A percentile compares a stretch with the other conserved stretches of the same genome.
These are phyloP conservation scores for Salix caprea DNA, from an alignment of 345 rosid species.

Conservation along the genomic window DNA sequence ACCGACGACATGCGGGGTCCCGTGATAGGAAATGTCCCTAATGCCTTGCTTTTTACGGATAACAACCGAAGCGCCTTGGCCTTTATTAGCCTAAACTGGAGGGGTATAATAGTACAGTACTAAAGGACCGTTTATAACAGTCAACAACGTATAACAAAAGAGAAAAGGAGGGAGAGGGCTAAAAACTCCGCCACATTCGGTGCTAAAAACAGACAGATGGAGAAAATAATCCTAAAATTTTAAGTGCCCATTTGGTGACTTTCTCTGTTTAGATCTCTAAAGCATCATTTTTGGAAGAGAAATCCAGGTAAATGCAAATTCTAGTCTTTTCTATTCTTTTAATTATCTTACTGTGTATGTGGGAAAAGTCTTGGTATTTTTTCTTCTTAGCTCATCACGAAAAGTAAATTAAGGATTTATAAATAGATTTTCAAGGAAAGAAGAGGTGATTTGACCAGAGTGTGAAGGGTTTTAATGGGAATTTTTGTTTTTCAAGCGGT, in stretches of 20 bases:
- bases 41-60: background rate
- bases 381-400: background rate
- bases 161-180: too few relatives aligned
- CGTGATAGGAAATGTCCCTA: background rate
- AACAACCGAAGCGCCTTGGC: background rate
- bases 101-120: background rate
- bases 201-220: background rate
- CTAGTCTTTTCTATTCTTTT: background rate
- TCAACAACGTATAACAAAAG: background rate
- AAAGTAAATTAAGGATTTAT: background rate
- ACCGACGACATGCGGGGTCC: background rate
- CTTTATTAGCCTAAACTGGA: background rate
- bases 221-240: background rate
- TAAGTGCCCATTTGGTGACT: background rate
- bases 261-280: background rate
- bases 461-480: background rate
- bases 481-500: background rate
- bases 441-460: background rate
- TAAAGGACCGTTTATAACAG: background rate
- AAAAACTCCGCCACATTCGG: background rate
- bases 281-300: background rate
- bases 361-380: background rate
- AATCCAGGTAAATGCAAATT: background rate
- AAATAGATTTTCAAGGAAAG: background rate
- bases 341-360: background rate